These are phyloP conservation scores for Centrapalus pauciflorus DNA, from an alignment of 129 eudicot genomes.

Conservation along the genomic window DNA sequence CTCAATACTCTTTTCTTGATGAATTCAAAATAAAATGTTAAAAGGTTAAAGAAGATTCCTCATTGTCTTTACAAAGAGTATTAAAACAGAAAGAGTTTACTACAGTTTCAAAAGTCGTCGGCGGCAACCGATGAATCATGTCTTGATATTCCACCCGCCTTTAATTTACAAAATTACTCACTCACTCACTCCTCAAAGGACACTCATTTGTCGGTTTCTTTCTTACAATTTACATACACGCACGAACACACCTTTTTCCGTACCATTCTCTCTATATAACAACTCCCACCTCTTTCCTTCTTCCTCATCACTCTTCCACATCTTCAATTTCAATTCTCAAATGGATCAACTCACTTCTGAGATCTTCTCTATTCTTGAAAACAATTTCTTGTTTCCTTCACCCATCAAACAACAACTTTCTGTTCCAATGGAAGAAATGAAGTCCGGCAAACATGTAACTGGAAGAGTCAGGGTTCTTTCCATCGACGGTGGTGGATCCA, in stretches of 20 bases:
- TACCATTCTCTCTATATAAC: conserved; percentile 32
- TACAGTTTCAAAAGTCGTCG: conserved; percentile 27
- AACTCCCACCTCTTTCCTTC: conserved; percentile 18
- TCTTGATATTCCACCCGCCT: conserved; percentile 32
- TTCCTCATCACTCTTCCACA: conserved; percentile 24
- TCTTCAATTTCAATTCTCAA: conserved; percentile 9
- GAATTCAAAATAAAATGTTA: too few species aligned
- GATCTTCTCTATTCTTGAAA: conserved; percentile 75
- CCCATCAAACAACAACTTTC: not conserved
- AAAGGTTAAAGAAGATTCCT: too few species aligned
- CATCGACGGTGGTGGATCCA: conserved; percentile 64
- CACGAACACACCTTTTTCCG: conserved; percentile 22
- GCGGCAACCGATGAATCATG: conserved; percentile 19
- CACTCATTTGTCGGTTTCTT: conserved; percentile 23
- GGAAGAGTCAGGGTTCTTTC: conserved; percentile 63
- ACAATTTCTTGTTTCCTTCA: conserved; percentile 51
- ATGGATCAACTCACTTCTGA: conserved; percentile 62
- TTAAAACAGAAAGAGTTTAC: not conserved
- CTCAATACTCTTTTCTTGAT: too few species aligned
- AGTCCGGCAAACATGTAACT: conserved; percentile 17
- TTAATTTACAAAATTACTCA: conserved; percentile 19
- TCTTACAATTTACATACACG: conserved; percentile 20
- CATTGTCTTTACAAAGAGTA: too few species aligned
- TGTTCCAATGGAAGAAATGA: conserved; percentile 9
- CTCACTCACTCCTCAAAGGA: too few species aligned